Conservation (phyloP, 192 early-diverging fungal species). For the Coemansia sp. region DNA sequence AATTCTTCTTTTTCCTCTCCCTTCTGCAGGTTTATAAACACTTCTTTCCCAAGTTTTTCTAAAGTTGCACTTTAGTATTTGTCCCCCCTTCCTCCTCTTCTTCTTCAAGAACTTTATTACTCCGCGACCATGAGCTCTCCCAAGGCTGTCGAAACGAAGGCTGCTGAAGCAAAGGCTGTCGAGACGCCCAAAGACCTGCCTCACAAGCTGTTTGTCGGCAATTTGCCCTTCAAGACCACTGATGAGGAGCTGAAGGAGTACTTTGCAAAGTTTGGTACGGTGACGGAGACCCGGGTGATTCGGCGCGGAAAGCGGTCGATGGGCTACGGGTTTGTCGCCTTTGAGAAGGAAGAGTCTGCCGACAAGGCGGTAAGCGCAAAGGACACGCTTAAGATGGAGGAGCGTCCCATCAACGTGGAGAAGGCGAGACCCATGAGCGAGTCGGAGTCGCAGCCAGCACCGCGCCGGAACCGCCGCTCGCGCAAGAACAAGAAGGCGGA, state of each 20-base stretch:
- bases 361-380: constrained; percentile 67
- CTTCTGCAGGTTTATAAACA: neutral
- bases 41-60: neutral
- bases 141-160: too few species aligned
- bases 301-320: constrained; percentile 75
- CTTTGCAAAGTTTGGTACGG: constrained; percentile 70
- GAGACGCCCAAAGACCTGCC: constrained; percentile 24
- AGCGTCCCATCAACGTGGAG: constrained; percentile 89
- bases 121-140: too few species aligned
- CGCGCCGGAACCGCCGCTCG: constrained; percentile 18
- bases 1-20: neutral
- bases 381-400: constrained; percentile 82
- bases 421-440: constrained; percentile 66
- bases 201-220: constrained; percentile 93
- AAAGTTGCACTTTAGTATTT: too few species aligned
- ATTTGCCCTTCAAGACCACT: constrained; percentile 86
- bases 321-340: constrained; percentile 94
- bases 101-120: neutral
- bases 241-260: constrained; percentile 74
- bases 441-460: constrained; percentile 24
- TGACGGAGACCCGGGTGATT: constrained; percentile 77
- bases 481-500: constrained; percentile 42
- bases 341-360: constrained; percentile 66
- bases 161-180: constrained; percentile 5
- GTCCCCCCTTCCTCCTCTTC: neutral